Base-by-base conservation (phyloP, 192 early-diverging fungal species). In the Diversispora epigaea region DNA sequence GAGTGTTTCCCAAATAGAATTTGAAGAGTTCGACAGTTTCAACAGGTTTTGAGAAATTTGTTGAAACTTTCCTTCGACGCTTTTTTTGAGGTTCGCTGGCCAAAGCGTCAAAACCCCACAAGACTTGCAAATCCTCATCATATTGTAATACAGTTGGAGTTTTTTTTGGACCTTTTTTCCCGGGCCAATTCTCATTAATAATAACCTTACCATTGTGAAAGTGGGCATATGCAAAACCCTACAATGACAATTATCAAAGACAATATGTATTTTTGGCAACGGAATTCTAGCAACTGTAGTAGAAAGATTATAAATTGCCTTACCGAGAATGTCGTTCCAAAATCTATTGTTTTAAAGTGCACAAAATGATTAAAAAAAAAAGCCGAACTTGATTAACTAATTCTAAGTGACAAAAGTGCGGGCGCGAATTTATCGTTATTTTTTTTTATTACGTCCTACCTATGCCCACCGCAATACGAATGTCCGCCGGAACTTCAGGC, bases 241-340 rank as follows among this genome's bases (percentile, higher is more conserved):
- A 39, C 6, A 15, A 6, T 66, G 7, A n/a, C n/a, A 46, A 11
- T 46, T 25, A 9, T 19, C 4, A 49, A 12, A 32, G 19, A 21
- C 21, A 21, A 67, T 47, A 45, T 12, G 25, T 25, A 7, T 45
- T 45, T 44, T 65, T 6, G 40, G 7, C 17, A 66, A 46, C 0
- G 40, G 19, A 45, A 49, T 46, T 25, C 19, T 6, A 67, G 7
- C 46, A 46, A 67, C 15, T 49, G 21, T n/a, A n/a, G n/a, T n/a
- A n/a, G n/a, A n/a, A n/a, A n/a, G n/a, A n/a, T n/a, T n/a, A n/a
- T n/a, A n/a, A n/a, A n/a, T n/a, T n/a, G n/a, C n/a, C n/a, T n/a
- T 67, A 67, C 65, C 44, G 69, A 56, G 32, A 17, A 71, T 39
- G 69, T 71, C 14, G 69, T 71, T 25, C 69, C 69, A 56, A 71